Evolutionary conservation across 1,139 yeast genomes (phyloP).

Genomic region (Hemisphaericaspora lyxosophila): DNA sequence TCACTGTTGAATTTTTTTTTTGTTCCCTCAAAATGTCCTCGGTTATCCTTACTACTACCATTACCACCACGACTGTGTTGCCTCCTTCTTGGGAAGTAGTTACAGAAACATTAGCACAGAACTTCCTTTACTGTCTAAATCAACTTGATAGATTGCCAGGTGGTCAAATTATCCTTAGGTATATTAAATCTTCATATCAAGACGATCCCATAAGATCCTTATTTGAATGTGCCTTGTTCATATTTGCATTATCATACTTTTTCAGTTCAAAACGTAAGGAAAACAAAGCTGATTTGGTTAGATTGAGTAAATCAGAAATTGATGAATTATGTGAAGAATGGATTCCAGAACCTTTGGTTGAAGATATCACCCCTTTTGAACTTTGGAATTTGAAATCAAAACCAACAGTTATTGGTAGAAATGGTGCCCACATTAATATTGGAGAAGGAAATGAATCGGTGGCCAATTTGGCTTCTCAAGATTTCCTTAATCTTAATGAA

Average conservation of each 20-base stretch:
- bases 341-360: constrained; percentile 83
- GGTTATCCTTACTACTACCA: constrained; percentile 19
- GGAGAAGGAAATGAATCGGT: constrained; percentile 26
- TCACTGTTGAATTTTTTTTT: no score
- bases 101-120: constrained; percentile 33
- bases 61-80: constrained; percentile 29
- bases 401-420: constrained; percentile 62
- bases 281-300: constrained; percentile 69
- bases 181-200: constrained; percentile 85
- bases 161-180: constrained; percentile 70
- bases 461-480: constrained; percentile 62
- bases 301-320: constrained; percentile 64
- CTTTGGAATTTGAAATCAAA: constrained; percentile 60
- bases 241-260: constrained; percentile 87
- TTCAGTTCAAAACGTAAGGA: constrained; percentile 79
- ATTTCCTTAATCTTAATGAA: constrained; percentile 59
- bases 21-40: no score
- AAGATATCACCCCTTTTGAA: constrained; percentile 51
- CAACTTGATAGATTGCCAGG: constrained; percentile 65
- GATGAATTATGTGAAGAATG: constrained; percentile 87
- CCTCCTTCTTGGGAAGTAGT: constrained; percentile 45
- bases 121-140: constrained; percentile 38
- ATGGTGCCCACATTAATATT: constrained; percentile 46
- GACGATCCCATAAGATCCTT: constrained; percentile 91
- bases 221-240: constrained; percentile 70